Percentiles rank a stretch among this genome's conserved stretches.
Evolutionary conservation across 2,329 filamentous ascomycete species (phyloP).

Genomic region (Bipolaris oryzae): DNA sequence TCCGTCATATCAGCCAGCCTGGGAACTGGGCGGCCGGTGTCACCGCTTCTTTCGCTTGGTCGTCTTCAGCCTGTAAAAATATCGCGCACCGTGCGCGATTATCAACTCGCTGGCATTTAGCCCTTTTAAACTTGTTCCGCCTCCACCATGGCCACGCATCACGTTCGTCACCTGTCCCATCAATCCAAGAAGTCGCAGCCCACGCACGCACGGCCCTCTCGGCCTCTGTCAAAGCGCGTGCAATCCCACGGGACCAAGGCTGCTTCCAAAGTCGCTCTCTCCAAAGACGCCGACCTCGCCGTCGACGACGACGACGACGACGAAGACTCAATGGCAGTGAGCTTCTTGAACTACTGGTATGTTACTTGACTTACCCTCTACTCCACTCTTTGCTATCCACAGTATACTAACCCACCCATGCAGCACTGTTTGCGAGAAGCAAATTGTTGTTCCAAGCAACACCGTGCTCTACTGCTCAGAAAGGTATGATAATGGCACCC

Average conservation of each 20-base stretch:
- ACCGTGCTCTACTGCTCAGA: constrained; percentile 69
- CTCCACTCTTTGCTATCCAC: neutral
- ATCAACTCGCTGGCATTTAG: constrained; percentile 40
- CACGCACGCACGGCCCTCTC: constrained; percentile 43
- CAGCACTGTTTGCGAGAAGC: constrained; percentile 69
- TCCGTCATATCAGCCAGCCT: constrained; percentile 44
- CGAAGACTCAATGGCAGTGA: constrained; percentile 58
- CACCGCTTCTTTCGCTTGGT: constrained; percentile 44
- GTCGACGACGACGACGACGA: constrained; percentile 46
- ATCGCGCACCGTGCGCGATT: constrained; percentile 42
- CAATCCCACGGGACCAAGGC: constrained; percentile 39
- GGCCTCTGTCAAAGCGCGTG: constrained; percentile 44
- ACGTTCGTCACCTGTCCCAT: constrained; percentile 43
- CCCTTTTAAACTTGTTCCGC: constrained; percentile 45
- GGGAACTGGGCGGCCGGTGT: constrained; percentile 40
- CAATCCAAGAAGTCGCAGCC: constrained; percentile 45
- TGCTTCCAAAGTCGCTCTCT: constrained; percentile 31
- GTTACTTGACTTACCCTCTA: constrained; percentile 19
- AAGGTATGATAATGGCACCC: constrained; percentile 57
- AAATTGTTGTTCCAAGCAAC: constrained; percentile 66
- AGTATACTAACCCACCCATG: constrained; percentile 12
- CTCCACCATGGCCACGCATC: constrained; percentile 43
- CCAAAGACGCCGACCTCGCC: constrained; percentile 29
- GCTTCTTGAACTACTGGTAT: constrained; percentile 61
- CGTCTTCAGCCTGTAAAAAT: constrained; percentile 34